Percentiles rank a stretch among this genome's conserved stretches.
Evolutionary conservation across 352 stramenopile species (phyloP).

Genomic region (Aphanomyces astaci): DNA sequence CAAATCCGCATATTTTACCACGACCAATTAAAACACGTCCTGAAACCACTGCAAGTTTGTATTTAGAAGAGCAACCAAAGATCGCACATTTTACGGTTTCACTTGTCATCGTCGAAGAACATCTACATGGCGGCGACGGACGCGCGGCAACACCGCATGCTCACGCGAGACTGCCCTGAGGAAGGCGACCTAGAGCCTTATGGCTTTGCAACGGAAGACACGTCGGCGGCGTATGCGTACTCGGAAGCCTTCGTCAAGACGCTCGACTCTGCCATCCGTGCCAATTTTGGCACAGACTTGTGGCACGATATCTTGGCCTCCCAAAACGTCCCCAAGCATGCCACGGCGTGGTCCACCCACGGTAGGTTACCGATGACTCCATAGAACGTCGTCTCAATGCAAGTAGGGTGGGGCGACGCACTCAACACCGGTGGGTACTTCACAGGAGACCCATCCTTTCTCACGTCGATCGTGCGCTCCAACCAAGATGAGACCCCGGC

Average conservation of each 20-base stretch:
- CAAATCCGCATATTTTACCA: background rate
- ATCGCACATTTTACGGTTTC: background rate
- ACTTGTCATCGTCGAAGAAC: background rate
- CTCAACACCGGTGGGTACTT: background rate
- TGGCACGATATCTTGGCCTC: conserved; percentile 12
- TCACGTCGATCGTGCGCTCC: no score
- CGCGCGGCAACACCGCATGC: background rate
- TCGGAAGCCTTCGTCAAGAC: background rate
- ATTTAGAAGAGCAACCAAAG: background rate
- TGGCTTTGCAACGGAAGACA: background rate
- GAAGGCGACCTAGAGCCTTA: background rate
- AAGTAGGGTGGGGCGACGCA: background rate
- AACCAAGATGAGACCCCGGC: no score
- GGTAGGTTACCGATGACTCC: background rate
- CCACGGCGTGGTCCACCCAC: background rate
- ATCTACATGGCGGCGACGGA: background rate
- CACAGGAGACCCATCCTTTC: background rate
- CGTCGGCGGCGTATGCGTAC: background rate
- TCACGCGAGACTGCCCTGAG: background rate
- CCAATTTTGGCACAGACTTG: conserved; percentile 3
- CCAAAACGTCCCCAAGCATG: background rate
- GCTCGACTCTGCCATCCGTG: background rate
- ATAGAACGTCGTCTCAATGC: background rate
- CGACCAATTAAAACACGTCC: no score
- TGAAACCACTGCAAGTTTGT: background rate